Evolutionary conservation across 805 yeast genomes (phyloP), one percentile per base, ranked within the genome.

Genomic region (Saccharomycopsis fibuligera): DNA sequence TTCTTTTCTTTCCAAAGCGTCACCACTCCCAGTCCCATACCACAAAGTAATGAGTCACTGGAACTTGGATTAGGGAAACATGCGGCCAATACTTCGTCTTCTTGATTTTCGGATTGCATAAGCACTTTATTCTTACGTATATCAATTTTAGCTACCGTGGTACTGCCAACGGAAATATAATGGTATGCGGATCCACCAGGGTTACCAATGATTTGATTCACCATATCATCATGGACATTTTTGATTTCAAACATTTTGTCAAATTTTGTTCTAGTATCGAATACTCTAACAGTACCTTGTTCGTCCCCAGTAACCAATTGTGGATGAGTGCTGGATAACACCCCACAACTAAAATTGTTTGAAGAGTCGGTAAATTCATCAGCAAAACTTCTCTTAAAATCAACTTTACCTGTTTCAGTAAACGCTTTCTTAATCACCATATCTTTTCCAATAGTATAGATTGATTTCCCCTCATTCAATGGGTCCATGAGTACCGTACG

Each of bases 21-120:
- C 5, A 88, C 72, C 12, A 87, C 76, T 3, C 98, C 98, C 60
- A 84, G 93, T 14, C 95, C 88, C 83, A 88, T 89, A 40, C 96
- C 91, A 57, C 90, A 89, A 3, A 83, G 76, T 3, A 81, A 74
- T 0, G 78, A 73, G 17, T 78, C 81, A 47, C 81, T 86, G 42
- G 73, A 75, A 12, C 79, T 74, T 1, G 75, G 75, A 54, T 83
- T 86, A 1, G 81, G 75, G 67, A 81, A 79, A 35, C 86, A 69
- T 58, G 87, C 83, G 48, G 89, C 73, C 38, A 91, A 66, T n/a
- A 91, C 66, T 61, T 91, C 99, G 60, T 91, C 98, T 56, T 85
- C 96, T 66, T 91, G 99, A 61, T 88, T 90, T 54, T 90, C 98
- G 33, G 90, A 81, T 35, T 74, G 74, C 2, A 76, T 66, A 1